Evolutionary conservation across 768 basidiomycete species (phyloP), one percentile per base, ranked within the genome.

Genomic region (Termitomyces sp.): DNA sequence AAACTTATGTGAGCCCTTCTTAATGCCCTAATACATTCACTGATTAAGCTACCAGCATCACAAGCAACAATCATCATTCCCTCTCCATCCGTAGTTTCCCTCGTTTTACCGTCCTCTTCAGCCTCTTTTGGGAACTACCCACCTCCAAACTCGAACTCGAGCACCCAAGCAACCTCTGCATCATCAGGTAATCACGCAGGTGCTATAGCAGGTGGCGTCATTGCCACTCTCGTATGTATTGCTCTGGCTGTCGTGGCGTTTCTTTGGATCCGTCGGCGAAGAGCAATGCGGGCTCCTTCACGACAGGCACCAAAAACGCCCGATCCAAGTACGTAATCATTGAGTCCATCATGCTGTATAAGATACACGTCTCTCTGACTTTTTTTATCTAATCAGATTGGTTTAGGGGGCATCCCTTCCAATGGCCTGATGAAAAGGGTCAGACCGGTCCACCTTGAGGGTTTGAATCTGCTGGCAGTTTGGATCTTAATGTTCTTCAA

Each of bases 161-260:
- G 18, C n/a, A 20, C 40, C 2, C 52, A 35, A 30, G 32, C 5
- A 20, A 53, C n/a, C 28, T 58, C 59, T 22, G 26, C 33, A 20
- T 26, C 53, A 14, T 42, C 61, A 33, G 35, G 35, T 6, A 49
- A 43, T 38, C 36, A 52, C 20, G 53, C 52, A 45, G 65, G 67
- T 1, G 57, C 61, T 9, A 63, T 68, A 26, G 67, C 63, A 18
- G 65, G 67, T 32, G 66, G 61, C 12, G 52, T 67, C 20, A 54
- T 67, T 35, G 64, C 59, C 3, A 59, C 53, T 5, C 54, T 68
- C 35, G 49, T 65, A 4, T 35, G 62, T 18, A 53, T 65, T 18
- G 46, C 44, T 16, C 51, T 68, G 13, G 33, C 24, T 3, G 13
- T 66, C 2, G 50, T 57, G 33, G 56, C 44, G 13, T 46, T 63